phyloP scores from a whole-genome alignment of 495 filamentous ascomycete species.

The Lepidopterella palustris region DNA sequence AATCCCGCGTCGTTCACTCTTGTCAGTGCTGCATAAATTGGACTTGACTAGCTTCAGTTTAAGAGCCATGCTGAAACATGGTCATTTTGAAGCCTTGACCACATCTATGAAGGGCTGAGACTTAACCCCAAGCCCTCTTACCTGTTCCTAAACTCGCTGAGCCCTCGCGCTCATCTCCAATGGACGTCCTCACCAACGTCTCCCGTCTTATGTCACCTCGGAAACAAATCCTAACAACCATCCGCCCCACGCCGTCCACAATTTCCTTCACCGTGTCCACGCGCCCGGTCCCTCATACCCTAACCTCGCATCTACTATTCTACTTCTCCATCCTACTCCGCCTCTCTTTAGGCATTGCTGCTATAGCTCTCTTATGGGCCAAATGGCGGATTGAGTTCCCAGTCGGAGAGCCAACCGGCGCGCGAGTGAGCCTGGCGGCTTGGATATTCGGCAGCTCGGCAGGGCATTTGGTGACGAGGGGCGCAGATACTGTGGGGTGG shows the following conservation, averaged over 20 bases:
- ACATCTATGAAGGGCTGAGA: no score
- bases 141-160: no score
- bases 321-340: conserved; percentile 17
- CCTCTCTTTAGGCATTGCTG: conserved; percentile 7
- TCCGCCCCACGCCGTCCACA: conserved; percentile 32
- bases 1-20: no score
- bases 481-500: conserved; percentile 14
- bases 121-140: no score
- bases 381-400: conserved; percentile 15
- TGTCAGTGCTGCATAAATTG: no score
- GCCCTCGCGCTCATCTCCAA: no score
- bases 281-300: conserved; percentile 20
- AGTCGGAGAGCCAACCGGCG: not conserved
- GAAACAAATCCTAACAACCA: conserved; percentile 8
- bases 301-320: conserved; percentile 18
- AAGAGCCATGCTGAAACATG: no score
- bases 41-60: no score
- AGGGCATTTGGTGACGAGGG: conserved; percentile 5
- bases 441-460: conserved; percentile 1
- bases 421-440: not conserved
- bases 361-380: conserved; percentile 6
- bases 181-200: no score
- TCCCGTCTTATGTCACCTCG: conserved; percentile 14
- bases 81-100: no score
- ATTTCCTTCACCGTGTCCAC: conserved; percentile 35